Evolutionary conservation across 2,329 filamentous ascomycete species (phyloP).

Genomic region (Harringtonia aguacate): DNA sequence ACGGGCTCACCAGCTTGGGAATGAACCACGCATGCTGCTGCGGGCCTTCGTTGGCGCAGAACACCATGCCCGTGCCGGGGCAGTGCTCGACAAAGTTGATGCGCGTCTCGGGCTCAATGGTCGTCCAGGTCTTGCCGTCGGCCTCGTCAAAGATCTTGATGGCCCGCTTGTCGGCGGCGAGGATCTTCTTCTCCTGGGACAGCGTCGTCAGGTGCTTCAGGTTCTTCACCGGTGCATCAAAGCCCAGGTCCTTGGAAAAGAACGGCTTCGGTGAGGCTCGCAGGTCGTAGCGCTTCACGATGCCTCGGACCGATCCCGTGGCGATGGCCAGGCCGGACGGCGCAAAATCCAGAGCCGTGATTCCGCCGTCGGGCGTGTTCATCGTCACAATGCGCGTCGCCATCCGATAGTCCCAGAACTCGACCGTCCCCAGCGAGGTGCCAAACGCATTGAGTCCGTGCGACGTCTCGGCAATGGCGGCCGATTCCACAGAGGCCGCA

Average conservation of each 20-base stretch:
- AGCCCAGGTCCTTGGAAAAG: constrained; percentile 89
- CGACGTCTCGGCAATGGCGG: constrained; percentile 74
- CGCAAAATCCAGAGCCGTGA: constrained; percentile 82
- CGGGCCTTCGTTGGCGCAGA: constrained; percentile 93
- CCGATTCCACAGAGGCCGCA: constrained; percentile 78
- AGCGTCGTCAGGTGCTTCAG: constrained; percentile 61
- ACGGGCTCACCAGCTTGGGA: constrained; percentile 11
- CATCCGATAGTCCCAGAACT: constrained; percentile 89
- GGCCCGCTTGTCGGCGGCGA: constrained; percentile 88
- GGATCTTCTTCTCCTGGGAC: constrained; percentile 72
- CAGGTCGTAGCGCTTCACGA: constrained; percentile 86
- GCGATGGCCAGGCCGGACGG: constrained; percentile 75
- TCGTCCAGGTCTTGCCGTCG: constrained; percentile 84
- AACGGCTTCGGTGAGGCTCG: constrained; percentile 78
- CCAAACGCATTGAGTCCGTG: constrained; percentile 91
- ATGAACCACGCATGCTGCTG: constrained; percentile 71
- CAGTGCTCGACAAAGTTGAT: constrained; percentile 92
- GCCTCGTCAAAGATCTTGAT: constrained; percentile 93
- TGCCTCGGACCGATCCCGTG: constrained; percentile 76
- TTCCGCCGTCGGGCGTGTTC: constrained; percentile 55
- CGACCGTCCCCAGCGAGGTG: constrained; percentile 87
- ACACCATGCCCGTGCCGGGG: constrained; percentile 83
- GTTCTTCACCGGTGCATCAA: constrained; percentile 85
- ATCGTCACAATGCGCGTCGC: constrained; percentile 73
- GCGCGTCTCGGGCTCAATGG: constrained; percentile 88